Conservation (phyloP, 2,329 filamentous ascomycete species). For the Scedosporium minutisporum region DNA sequence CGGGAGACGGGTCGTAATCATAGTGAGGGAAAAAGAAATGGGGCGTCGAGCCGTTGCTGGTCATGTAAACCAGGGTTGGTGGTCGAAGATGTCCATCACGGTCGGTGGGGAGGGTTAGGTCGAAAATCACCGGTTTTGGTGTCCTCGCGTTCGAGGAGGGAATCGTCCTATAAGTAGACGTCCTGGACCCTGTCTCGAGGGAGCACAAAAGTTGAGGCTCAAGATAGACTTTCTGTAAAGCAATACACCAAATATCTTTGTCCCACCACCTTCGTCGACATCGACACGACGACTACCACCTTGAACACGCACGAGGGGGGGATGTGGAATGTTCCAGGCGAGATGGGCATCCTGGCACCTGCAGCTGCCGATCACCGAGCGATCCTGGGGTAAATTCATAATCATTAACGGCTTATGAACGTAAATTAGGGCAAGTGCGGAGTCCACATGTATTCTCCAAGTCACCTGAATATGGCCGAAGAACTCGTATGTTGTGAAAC, state of each 20-base stretch:
- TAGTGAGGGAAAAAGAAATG: neutral
- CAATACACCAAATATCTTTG: neutral
- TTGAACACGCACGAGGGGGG: neutral
- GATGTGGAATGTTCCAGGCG: neutral
- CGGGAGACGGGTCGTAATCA: neutral
- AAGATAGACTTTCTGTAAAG: neutral
- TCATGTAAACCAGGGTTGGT: neutral
- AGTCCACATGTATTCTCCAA: neutral
- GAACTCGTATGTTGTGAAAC: neutral
- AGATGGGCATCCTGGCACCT: neutral
- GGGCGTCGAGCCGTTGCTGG: neutral
- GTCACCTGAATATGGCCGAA: neutral
- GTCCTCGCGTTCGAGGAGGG: neutral
- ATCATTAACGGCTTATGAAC: neutral
- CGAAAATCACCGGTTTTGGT: neutral
- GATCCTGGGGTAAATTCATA: constrained; percentile 2
- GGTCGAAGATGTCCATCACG: neutral
- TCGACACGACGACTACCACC: neutral
- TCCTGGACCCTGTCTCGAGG: neutral
- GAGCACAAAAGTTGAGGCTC: constrained; percentile 1
- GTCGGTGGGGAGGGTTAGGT: neutral
- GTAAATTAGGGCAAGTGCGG: neutral
- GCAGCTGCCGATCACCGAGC: neutral
- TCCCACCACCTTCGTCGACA: neutral
- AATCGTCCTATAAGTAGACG: neutral